phyloP scores from a whole-genome alignment of 352 stramenopile genomes.

The Pythium guiyangense region DNA sequence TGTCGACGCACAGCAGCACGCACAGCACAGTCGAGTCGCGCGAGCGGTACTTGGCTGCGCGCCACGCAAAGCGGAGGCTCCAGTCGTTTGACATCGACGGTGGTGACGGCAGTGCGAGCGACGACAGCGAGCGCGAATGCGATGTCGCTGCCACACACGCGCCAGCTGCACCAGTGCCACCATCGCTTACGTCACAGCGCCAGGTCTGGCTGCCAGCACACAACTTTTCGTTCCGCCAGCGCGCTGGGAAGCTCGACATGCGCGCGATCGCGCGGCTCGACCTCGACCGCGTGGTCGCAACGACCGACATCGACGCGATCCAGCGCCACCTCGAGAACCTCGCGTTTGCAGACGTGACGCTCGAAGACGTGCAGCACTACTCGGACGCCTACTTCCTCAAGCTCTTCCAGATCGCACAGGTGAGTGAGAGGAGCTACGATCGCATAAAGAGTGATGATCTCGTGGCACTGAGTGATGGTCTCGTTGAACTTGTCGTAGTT shows the following conservation, averaged over 20 bases:
- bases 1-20: not conserved
- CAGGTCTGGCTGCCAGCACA: conserved; percentile 69
- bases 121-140: conserved; percentile 3
- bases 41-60: conserved; percentile 18
- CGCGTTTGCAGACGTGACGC: conserved; percentile 73
- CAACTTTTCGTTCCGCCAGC: conserved; percentile 73
- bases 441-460: not conserved
- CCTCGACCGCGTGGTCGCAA: conserved; percentile 64
- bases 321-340: conserved; percentile 79
- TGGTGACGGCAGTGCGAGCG: conserved; percentile 4
- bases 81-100: conserved; percentile 12
- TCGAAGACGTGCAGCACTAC: conserved; percentile 82
- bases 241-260: conserved; percentile 70
- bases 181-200: conserved; percentile 7
- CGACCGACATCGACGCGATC: conserved; percentile 72
- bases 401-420: conserved; percentile 82
- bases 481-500: conserved; percentile 28
- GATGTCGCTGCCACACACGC: not conserved
- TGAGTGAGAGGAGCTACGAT: not conserved
- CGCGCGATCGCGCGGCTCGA: conserved; percentile 65
- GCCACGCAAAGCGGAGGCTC: conserved; percentile 17
- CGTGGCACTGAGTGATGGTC: not conserved
- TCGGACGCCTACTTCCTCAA: conserved; percentile 86
- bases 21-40: conserved; percentile 14
- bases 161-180: not conserved